A percentile compares a stretch with the other conserved stretches of the same genome.
phyloP scores from a whole-genome alignment of 768 basidiomycete species.

The Russula sp. region DNA sequence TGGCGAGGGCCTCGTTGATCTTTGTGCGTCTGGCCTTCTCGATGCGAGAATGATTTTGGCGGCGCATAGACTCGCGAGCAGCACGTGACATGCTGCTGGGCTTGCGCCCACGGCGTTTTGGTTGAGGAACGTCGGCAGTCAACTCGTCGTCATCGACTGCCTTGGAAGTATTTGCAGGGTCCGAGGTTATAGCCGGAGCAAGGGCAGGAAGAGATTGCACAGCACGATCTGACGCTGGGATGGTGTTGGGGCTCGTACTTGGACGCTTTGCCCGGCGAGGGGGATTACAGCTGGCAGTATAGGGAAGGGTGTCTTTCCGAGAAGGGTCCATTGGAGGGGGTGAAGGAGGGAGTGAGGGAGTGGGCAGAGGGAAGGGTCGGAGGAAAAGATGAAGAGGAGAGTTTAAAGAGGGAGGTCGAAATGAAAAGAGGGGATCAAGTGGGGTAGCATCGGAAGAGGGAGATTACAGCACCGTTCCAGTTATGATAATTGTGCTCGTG shows the following conservation, averaged over 20 bases:
- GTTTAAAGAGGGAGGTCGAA: neutral
- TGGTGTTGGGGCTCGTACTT: neutral
- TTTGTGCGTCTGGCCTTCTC: constrained; percentile 91
- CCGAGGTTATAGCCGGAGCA: constrained; percentile 14
- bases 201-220: constrained; percentile 19
- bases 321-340: constrained; percentile 8
- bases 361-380: neutral
- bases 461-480: neutral
- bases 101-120: constrained; percentile 64
- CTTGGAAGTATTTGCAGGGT: constrained; percentile 8
- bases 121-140: constrained; percentile 26
- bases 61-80: constrained; percentile 79
- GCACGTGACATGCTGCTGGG: constrained; percentile 65
- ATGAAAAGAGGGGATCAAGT: neutral
- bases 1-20: constrained; percentile 86
- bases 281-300: constrained; percentile 37
- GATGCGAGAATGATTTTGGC: constrained; percentile 91
- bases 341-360: neutral
- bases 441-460: neutral
- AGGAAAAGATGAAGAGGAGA: neutral
- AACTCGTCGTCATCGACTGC: constrained; percentile 24
- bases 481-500: constrained; percentile 17
- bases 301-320: constrained; percentile 23
- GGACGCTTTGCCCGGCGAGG: constrained; percentile 40
- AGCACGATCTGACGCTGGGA: neutral